Evolutionary conservation across 192 early-diverging fungal genomes (phyloP).

Genomic region (Coemansia sp.): DNA sequence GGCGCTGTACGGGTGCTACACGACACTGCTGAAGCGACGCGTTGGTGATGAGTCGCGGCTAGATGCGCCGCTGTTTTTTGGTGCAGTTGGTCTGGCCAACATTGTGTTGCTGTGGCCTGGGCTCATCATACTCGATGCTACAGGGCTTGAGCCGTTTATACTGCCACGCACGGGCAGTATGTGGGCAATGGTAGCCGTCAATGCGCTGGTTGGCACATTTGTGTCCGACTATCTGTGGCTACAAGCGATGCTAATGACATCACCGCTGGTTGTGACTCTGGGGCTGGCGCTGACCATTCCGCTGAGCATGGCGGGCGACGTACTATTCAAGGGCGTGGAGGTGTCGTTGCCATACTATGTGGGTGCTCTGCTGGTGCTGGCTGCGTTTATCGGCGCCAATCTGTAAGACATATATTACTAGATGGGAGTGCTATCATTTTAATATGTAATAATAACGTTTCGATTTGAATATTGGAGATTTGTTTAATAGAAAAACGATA

Average conservation of each 20-base stretch:
- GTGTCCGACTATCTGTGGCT: constrained; percentile 83
- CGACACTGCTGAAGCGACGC: constrained; percentile 66
- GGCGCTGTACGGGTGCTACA: constrained; percentile 77
- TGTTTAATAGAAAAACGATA: too few species aligned
- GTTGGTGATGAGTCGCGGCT: constrained; percentile 69
- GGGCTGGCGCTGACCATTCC: constrained; percentile 77
- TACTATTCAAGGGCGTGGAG: constrained; percentile 63
- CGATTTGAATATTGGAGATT: too few species aligned
- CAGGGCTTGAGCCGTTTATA: constrained; percentile 65
- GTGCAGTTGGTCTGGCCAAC: constrained; percentile 76
- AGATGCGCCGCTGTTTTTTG: constrained; percentile 75
- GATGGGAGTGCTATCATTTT: neutral
- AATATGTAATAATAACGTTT: neutral
- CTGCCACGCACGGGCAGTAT: constrained; percentile 57
- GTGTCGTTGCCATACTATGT: constrained; percentile 59
- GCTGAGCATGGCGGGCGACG: constrained; percentile 67
- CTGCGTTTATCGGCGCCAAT: constrained; percentile 70
- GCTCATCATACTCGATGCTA: constrained; percentile 60
- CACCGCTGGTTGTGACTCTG: constrained; percentile 77
- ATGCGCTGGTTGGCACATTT: constrained; percentile 78
- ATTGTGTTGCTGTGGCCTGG: constrained; percentile 66
- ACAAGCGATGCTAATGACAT: constrained; percentile 74
- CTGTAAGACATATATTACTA: constrained; percentile 8
- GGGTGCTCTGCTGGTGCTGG: constrained; percentile 65
- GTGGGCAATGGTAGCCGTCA: constrained; percentile 66